Conservation (phyloP, 1,284 basidiomycete species). For the Microstroma glucosiphilum region DNA sequence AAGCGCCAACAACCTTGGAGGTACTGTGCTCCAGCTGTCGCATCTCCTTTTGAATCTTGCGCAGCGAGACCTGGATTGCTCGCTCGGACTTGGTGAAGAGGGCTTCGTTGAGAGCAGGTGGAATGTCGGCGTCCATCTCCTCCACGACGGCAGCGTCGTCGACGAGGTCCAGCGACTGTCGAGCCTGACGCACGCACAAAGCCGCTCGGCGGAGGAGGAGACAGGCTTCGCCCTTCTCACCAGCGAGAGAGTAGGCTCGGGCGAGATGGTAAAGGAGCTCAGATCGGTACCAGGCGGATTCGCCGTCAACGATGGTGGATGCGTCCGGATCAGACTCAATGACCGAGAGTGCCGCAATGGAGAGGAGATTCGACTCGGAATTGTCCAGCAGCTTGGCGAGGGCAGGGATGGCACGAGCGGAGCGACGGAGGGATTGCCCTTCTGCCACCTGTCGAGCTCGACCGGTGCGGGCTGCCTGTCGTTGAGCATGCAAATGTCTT, state of each 20-base stretch:
- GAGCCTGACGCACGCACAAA: conserved; percentile 44
- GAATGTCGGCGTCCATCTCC: conserved; percentile 37
- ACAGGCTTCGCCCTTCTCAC: conserved; percentile 30
- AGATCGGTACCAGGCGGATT: conserved; percentile 43
- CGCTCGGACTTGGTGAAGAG: conserved; percentile 29
- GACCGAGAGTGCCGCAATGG: conserved; percentile 37
- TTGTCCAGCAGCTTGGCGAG: conserved; percentile 42
- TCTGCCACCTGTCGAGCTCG: conserved; percentile 26
- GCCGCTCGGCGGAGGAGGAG: conserved; percentile 41
- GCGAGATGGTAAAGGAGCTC: conserved; percentile 40
- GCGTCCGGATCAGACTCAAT: conserved; percentile 48
- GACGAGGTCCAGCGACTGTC: conserved; percentile 39
- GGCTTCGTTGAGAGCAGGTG: conserved; percentile 21
- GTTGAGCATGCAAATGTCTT: conserved; percentile 18
- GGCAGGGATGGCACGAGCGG: conserved; percentile 41
- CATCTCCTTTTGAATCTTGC: conserved; percentile 22
- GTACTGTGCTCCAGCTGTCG: conserved; percentile 18
- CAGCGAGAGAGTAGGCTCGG: conserved; percentile 33
- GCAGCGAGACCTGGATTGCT: conserved; percentile 21
- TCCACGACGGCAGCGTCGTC: conserved; percentile 31
- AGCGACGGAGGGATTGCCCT: conserved; percentile 30
- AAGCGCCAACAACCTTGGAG: conserved; percentile 4
- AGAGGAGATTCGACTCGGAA: conserved; percentile 35
- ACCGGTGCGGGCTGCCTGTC: conserved; percentile 18
- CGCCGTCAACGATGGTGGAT: conserved; percentile 44